Base-by-base conservation (phyloP, 306 rosid genomes). In the Dicorynia guianensis region DNA sequence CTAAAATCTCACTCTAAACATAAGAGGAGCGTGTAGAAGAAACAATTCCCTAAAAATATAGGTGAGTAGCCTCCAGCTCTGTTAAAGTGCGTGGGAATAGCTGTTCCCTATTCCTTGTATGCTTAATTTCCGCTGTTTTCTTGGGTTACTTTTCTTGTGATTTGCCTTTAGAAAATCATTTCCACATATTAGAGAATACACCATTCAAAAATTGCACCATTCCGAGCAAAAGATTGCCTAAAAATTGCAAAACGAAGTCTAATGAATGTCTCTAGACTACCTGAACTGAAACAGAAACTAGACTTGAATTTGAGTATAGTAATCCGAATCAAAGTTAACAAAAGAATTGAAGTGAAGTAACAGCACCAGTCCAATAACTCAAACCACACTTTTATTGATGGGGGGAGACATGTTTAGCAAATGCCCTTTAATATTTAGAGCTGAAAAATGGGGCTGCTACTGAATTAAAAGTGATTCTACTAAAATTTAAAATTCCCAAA, bases 331-430 rank as follows among this genome's bases (percentile, higher is more conserved):
- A 18, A 43, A 30, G 1, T 34, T 15, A n/a, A 4, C 7, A 4
- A 0, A 11, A 50, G 13, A 69, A 52, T 11, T 11, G 7, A 72
- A 49, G n/a, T n/a, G 12, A 18, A 10, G 20, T 10, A 30, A 19
- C 36, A 0, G 38, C 14, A 46, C 58, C 67, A 71, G 43, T 39
- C 43, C 67, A 57, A 71, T 57, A n/a, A 14, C 76, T 57, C 56
- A 15, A 71, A n/a, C 50, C 52, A 40, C 18, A 40, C 50, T 15
- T 75, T 63, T 54, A 42, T 44, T 39, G 57, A 25, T 40, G 5
- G 20, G 20, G 43, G 34, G 14, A 52, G 8, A 8, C 44, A 15
- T 75, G 34, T 40, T 66, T 66, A 46, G 43, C 43, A 43, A 54
- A 55, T 43, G 55, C n/a, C n/a, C n/a, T n/a, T n/a, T n/a, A n/a